Conservation (phyloP, 208 protist species). For the Wallacemonas collosoma region DNA sequence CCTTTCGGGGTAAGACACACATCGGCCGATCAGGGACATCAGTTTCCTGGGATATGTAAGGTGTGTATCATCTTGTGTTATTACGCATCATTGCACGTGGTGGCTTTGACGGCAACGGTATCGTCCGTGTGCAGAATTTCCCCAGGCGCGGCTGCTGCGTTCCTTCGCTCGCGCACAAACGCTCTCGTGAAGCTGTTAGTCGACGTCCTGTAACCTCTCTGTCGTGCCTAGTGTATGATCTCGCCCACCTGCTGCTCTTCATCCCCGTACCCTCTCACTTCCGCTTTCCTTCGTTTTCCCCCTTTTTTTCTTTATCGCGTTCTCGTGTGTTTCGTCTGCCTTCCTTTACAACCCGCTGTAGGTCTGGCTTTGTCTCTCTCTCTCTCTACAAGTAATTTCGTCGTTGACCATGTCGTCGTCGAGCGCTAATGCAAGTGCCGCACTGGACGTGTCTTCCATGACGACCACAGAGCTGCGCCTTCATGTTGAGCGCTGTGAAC, state of each 20-base stretch:
- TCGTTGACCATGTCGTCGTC: background rate
- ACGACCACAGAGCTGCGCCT: slow-evolving; percentile 31
- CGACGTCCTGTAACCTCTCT: too few species aligned
- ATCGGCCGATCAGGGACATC: too few species aligned
- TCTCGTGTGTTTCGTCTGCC: background rate
- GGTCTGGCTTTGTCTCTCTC: background rate
- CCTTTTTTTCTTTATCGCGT: slow-evolving; percentile 2
- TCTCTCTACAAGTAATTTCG: background rate
- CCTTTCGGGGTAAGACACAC: too few species aligned
- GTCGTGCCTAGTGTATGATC: too few species aligned
- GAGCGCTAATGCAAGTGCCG: slow-evolving; percentile 1
- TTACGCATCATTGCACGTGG: too few species aligned
- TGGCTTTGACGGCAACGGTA: too few species aligned
- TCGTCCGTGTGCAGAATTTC: too few species aligned
- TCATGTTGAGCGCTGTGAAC: slow-evolving; percentile 69
- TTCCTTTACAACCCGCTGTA: background rate
- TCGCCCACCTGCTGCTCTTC: background rate
- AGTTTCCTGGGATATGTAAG: too few species aligned
- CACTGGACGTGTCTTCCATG: slow-evolving; percentile 34
- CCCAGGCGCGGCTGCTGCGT: too few species aligned
- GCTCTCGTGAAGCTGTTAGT: too few species aligned
- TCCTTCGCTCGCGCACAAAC: too few species aligned
- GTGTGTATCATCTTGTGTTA: too few species aligned
- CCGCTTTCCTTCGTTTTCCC: background rate
- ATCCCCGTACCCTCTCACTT: background rate